Evolutionary conservation across 164 flowering plant species (phyloP).

Genomic region (Cinnamomum micranthum): DNA sequence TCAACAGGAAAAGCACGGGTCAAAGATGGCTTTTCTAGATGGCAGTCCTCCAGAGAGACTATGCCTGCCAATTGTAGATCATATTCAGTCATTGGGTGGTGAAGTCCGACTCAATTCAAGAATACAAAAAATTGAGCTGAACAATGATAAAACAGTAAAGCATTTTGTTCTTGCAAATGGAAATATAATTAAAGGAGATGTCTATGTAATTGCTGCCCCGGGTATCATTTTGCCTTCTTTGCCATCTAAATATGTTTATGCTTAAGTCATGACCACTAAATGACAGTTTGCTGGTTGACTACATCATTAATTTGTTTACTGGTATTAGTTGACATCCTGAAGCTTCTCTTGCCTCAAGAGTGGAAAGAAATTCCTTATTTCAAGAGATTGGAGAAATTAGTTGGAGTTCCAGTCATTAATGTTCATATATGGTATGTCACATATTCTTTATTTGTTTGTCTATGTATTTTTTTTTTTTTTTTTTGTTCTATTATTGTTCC

Average conservation of each 20-base stretch:
- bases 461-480: neutral
- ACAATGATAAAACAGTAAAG: slow-evolving; percentile 74
- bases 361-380: slow-evolving; percentile 88
- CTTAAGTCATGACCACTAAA: neutral
- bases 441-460: slow-evolving; percentile 6
- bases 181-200: slow-evolving; percentile 68
- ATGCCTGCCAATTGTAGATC: slow-evolving; percentile 86
- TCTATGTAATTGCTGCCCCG: slow-evolving; percentile 87
- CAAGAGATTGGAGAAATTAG: slow-evolving; percentile 82
- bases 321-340: slow-evolving; percentile 77
- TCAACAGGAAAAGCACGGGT: slow-evolving; percentile 91
- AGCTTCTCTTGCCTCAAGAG: slow-evolving; percentile 82
- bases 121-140: slow-evolving; percentile 71
- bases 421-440: slow-evolving; percentile 91
- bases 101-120: slow-evolving; percentile 80
- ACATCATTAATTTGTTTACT: slow-evolving; percentile 13
- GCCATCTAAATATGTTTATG: neutral
- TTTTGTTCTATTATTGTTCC: neutral
- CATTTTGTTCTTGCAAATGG: slow-evolving; percentile 64
- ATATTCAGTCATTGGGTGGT: slow-evolving; percentile 79
- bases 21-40: slow-evolving; percentile 99
- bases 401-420: slow-evolving; percentile 96
- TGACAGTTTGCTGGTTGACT: neutral
- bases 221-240: slow-evolving; percentile 34
- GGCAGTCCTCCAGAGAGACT: slow-evolving; percentile 99